Percentiles rank a stretch among this genome's conserved stretches.
phyloP scores from a whole-genome alignment of 2,329 filamentous ascomycete genomes.

The Penicillium fuscoglaucum region DNA sequence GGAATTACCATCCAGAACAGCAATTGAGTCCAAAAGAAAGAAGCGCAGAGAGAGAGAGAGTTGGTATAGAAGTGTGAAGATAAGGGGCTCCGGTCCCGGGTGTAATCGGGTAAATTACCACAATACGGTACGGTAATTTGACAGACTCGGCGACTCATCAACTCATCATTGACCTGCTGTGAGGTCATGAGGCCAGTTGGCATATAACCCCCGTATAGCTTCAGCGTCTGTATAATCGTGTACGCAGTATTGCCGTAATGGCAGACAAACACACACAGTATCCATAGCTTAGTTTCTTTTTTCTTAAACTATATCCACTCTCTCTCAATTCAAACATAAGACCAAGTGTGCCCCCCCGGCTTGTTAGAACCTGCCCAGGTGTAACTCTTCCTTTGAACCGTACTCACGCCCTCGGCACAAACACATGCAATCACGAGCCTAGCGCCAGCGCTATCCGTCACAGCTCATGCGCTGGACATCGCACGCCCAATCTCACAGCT shows the following conservation, averaged over 20 bases:
- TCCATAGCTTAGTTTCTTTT: constrained; percentile 6
- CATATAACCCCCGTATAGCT: background rate
- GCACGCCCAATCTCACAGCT: background rate
- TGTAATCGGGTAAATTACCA: constrained; percentile 12
- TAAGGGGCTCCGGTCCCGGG: constrained; percentile 1
- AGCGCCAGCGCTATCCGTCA: background rate
- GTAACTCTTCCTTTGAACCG: background rate
- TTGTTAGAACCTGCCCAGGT: background rate
- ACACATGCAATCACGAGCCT: constrained; percentile 4
- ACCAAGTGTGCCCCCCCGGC: background rate
- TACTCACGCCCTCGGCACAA: constrained; percentile 2
- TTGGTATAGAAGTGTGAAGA: background rate
- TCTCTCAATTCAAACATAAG: background rate
- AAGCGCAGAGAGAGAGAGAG: background rate
- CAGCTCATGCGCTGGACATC: background rate
- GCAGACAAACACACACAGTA: background rate
- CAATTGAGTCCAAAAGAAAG: background rate
- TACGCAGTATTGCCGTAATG: constrained; percentile 5
- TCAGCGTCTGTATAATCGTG: background rate
- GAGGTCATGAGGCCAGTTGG: constrained; percentile 11
- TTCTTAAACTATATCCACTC: background rate
- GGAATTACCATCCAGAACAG: background rate
- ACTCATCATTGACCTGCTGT: constrained; percentile 10
- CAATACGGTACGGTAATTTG: constrained; percentile 4
- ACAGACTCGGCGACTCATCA: constrained; percentile 1